Percentiles rank a stretch among this genome's conserved stretches.
Evolutionary conservation across 495 filamentous ascomycete genomes (phyloP).

Genomic region (Entonaema liquescens): DNA sequence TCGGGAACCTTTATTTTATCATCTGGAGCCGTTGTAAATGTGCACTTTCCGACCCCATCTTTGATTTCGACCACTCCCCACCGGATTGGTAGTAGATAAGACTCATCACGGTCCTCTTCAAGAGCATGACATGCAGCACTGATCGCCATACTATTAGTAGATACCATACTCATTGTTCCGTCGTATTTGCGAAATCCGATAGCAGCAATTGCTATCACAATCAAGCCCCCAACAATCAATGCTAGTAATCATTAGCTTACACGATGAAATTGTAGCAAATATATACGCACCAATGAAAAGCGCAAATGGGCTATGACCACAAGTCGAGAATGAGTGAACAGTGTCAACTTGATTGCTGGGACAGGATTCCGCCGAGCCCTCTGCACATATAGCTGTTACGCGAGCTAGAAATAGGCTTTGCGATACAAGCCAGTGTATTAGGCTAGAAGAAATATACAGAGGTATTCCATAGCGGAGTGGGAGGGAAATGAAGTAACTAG

Average conservation of each 20-base stretch:
- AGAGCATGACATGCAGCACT: not conserved
- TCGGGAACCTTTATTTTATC: not conserved
- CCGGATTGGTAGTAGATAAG: not conserved
- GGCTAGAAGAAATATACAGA: conserved; percentile 30
- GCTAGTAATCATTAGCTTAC: not conserved
- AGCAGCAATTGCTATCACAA: not conserved
- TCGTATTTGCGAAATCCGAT: not conserved
- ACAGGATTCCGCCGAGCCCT: not conserved
- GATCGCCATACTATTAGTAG: not conserved
- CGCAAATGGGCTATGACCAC: not conserved
- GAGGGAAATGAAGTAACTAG: conserved; percentile 52
- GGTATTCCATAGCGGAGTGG: conserved; percentile 54
- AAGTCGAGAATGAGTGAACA: not conserved
- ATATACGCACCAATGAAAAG: not conserved
- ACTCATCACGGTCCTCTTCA: not conserved
- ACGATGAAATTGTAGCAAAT: not conserved
- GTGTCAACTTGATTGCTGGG: not conserved
- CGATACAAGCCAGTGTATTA: conserved; percentile 54
- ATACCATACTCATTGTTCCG: not conserved
- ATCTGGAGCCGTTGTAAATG: not conserved
- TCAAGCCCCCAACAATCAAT: not conserved
- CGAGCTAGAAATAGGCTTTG: conserved; percentile 52
- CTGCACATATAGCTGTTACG: not conserved
- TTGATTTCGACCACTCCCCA: not conserved
- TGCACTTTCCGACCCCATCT: not conserved